Percentiles rank a stretch among this genome's conserved stretches.
Evolutionary conservation across 2,329 filamentous ascomycete species (phyloP).

Genomic region (Colletotrichum sp.): DNA sequence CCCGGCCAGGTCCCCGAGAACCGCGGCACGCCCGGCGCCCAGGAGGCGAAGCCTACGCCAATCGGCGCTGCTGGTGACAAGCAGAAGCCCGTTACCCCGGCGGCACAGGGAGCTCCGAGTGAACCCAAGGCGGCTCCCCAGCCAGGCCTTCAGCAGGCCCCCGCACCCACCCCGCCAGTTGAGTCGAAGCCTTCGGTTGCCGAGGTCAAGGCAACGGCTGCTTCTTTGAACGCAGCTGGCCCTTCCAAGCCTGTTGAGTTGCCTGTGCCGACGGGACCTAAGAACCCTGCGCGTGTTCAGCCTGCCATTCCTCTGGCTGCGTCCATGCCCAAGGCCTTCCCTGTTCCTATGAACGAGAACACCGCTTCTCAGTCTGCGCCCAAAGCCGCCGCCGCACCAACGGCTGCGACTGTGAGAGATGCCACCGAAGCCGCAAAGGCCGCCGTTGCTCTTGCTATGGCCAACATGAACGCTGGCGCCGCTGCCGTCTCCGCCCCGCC

Average conservation of each 20-base stretch:
- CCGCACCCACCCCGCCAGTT: conserved; percentile 66
- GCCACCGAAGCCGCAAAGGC: conserved; percentile 77
- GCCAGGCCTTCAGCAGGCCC: conserved; percentile 31
- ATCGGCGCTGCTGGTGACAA: conserved; percentile 56
- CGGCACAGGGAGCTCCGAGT: conserved; percentile 29
- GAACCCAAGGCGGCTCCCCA: conserved; percentile 16
- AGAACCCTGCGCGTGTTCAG: conserved; percentile 55
- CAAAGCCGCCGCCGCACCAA: conserved; percentile 29
- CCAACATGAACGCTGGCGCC: conserved; percentile 60
- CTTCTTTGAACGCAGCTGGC: conserved; percentile 47
- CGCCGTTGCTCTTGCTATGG: conserved; percentile 81
- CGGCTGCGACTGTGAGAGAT: conserved; percentile 57
- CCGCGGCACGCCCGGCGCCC: conserved; percentile 26
- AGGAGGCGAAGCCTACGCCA: conserved; percentile 52
- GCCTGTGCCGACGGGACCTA: conserved; percentile 51
- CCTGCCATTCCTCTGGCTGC: conserved; percentile 70
- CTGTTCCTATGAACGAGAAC: conserved; percentile 17
- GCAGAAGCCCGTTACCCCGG: conserved; percentile 50
- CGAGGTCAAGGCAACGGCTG: conserved; percentile 57
- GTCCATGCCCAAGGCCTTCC: conserved; percentile 29
- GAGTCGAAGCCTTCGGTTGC: conserved; percentile 70
- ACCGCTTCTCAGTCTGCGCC: conserved; percentile 27
- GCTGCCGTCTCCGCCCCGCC: conserved; percentile 21
- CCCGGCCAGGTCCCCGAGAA: conserved; percentile 24
- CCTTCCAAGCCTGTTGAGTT: conserved; percentile 39